phyloP scores from a whole-genome alignment of 2,329 filamentous ascomycete genomes.

The Ramularia collo-cygni region DNA sequence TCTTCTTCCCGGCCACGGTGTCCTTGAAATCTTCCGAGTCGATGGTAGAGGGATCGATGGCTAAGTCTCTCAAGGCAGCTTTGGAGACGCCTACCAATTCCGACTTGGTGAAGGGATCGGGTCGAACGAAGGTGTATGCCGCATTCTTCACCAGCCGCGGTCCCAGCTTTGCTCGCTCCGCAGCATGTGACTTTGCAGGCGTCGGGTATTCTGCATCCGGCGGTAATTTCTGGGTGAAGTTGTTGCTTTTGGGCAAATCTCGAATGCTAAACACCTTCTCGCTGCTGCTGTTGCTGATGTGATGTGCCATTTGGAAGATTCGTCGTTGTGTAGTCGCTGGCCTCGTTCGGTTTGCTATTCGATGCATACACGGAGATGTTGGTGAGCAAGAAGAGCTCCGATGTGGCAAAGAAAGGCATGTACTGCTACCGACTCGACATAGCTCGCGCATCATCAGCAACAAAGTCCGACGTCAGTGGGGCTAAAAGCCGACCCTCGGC shows the following conservation, averaged over 20 bases:
- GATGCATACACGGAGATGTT: slow-evolving; percentile 15
- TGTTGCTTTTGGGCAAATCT: slow-evolving; percentile 57
- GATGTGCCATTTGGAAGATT: slow-evolving; percentile 40
- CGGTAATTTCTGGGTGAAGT: slow-evolving; percentile 62
- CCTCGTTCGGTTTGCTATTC: slow-evolving; percentile 10
- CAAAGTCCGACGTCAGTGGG: too few species aligned
- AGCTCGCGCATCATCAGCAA: too few species aligned
- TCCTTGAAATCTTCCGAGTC: slow-evolving; percentile 66
- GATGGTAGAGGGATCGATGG: slow-evolving; percentile 62
- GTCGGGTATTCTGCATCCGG: slow-evolving; percentile 73
- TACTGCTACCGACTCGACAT: too few species aligned
- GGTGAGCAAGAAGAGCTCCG: not conserved
- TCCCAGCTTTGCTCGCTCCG: slow-evolving; percentile 66
- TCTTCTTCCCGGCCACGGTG: slow-evolving; percentile 72
- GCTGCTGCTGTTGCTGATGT: slow-evolving; percentile 30
- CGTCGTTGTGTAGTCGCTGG: slow-evolving; percentile 20
- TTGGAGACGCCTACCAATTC: slow-evolving; percentile 77
- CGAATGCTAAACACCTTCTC: slow-evolving; percentile 33
- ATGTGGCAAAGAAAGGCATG: not conserved
- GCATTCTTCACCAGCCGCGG: slow-evolving; percentile 81
- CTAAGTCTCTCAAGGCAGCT: slow-evolving; percentile 73
- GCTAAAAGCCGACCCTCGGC: too few species aligned
- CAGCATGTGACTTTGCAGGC: slow-evolving; percentile 71
- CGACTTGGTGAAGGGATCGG: slow-evolving; percentile 62
- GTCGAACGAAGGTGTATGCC: slow-evolving; percentile 84